Base-by-base conservation (phyloP, 352 stramenopile species). In the Globisporangium lucens region DNA sequence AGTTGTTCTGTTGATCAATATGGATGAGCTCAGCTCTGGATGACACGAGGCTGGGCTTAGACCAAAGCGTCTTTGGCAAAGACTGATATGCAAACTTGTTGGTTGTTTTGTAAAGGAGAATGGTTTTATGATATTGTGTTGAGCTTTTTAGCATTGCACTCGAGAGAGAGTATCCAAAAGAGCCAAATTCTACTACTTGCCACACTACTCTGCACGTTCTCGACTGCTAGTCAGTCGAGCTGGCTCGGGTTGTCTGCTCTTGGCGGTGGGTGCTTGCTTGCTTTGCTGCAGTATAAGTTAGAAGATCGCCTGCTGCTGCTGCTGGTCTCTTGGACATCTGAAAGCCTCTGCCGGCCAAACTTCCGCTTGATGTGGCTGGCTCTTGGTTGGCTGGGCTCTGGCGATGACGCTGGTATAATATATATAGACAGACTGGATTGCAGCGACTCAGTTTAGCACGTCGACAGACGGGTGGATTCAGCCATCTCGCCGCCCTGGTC, bases 401-500 rank as follows among this genome's bases (percentile, higher is more conserved):
- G 29, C 30, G 13, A 2, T 46, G 12, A 46, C 38, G 20, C 5
- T 58, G 52, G 52, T 12, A 27, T 13, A 58, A 22, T 30, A 58
- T 30, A 58, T 61, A 30, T 27, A 30, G 12, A 35, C 15, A 33
- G 8, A 20, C n/a, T 56, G 51, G n/a, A 56, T 27, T 20, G 38
- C 24, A 24, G 24, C 13, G 38, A 20, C 38, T 46, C 24, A 5
- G 52, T 27, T 36, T 22, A 58, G 52, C 52, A 58, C 52, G 52
- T 58, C 9, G 52, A 58, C 52, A 58, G 52, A 29, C 52, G 52
- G 4, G 52, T 58, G 24, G 52, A 13, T 27, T 22, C 22, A 13
- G 13, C 52, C 13, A 24, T 30, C 24, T 58, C 52, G 24, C 52
- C 52, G 52, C 52, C 52, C 27, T 58, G 52, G 24, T 61, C 56